A percentile compares a stretch with the other conserved stretches of the same genome.
Evolutionary conservation across 306 rosid species (phyloP).

Genomic region (Sechiopsis laciniata): DNA sequence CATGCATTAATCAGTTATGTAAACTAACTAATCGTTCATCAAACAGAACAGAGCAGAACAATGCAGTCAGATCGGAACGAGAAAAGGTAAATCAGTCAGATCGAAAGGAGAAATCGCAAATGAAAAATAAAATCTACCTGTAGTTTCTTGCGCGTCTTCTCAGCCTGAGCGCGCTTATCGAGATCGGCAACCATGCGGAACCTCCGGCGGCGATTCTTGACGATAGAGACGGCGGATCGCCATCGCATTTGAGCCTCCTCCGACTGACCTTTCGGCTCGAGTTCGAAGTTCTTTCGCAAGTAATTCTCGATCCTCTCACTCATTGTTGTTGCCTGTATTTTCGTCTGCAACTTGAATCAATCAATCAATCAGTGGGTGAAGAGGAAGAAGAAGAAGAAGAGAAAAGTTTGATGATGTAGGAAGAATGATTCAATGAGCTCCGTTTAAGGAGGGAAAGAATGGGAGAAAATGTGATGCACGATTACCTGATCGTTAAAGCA

Average conservation of each 20-base stretch:
- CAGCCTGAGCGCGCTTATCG: conserved; percentile 66
- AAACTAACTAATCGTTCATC: not conserved
- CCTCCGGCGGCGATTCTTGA: conserved; percentile 85
- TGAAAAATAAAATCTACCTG: conserved; percentile 39
- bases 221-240: conserved; percentile 77
- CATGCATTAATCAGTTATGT: not conserved
- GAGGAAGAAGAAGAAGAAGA: not conserved
- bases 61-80: conserved; percentile 18
- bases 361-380: not conserved
- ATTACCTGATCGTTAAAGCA: not conserved
- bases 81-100: not conserved
- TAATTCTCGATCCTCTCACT: conserved; percentile 51
- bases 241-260: conserved; percentile 58
- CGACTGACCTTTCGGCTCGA: conserved; percentile 53
- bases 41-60: not conserved
- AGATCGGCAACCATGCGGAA: conserved; percentile 92
- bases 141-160: conserved; percentile 43
- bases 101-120: not conserved
- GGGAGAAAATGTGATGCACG: conserved; percentile 13
- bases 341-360: not conserved
- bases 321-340: not conserved
- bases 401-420: not conserved
- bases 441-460: conserved; percentile 17
- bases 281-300: conserved; percentile 56
- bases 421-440: conserved; percentile 17